Evolutionary conservation across 768 basidiomycete species (phyloP), one percentile per base, ranked within the genome.

Genomic region (Leccinellum albellum): DNA sequence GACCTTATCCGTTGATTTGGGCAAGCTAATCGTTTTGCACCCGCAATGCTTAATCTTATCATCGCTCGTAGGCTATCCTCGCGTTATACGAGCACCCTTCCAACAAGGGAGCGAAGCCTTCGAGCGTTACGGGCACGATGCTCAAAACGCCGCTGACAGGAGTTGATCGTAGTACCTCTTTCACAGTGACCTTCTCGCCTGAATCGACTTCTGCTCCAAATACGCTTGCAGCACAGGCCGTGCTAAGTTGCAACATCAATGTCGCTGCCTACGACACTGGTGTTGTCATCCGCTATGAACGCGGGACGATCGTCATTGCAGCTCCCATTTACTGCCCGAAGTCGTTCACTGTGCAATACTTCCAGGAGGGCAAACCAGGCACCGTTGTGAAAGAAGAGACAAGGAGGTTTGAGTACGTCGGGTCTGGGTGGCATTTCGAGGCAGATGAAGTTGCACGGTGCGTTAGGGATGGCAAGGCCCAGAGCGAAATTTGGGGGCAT

Each of bases 391-490:
- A 75, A 50, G 86, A 89, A 65, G 88, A 89, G 67, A 83, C 77
- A 47, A 78, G 72, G 56, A 70, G 64, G 26, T 83, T 87, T 59
- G 76, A 82, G 42, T 86, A 86, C 64, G 73, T 78, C 4, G 90
- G 89, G 10, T 76, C 75, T 32, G 93, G 91, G 8, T 90, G 83
- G 87, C 83, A 91, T 70, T 95, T 86, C 71, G 82, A 94, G 71
- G 91, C 92, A 3, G 93, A 95, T 64, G 91, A 94, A 58, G 91
- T 92, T 12, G 92, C 89, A 17, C 73, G 89, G 49, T 90, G 88
- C 65, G 75, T 92, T 21, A 73, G 84, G 37, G 86, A 87, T 52
- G 87, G 87, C 3, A 89, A 87, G 76, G 73, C 74, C 24, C 85
- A 94, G 73, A 91, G 90, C 64, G 76, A 76, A 4, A 64, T 84